Evolutionary conservation across 1,139 yeast genomes (phyloP).

Genomic region (Sugiyamaella novakii): DNA sequence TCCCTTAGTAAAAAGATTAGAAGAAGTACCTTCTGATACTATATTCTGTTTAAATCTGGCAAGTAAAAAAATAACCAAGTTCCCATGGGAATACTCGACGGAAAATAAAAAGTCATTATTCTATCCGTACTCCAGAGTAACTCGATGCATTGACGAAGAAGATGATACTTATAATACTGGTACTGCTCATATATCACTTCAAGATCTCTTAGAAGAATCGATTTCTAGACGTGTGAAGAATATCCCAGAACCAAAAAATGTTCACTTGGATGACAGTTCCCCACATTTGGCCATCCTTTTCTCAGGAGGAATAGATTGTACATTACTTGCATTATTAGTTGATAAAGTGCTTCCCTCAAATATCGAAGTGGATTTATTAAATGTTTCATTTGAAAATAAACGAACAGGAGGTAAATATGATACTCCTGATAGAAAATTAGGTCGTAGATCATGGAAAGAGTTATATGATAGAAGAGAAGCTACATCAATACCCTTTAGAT

Average conservation of each 20-base stretch:
- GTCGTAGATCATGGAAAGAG: conserved; percentile 60
- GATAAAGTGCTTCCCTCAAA: conserved; percentile 42
- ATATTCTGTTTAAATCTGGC: conserved; percentile 32
- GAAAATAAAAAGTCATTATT: not conserved
- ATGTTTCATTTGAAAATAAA: conserved; percentile 94
- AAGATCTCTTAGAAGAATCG: conserved; percentile 39
- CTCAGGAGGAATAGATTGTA: conserved; percentile 95
- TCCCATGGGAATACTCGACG: conserved; percentile 22
- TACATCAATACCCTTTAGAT: conserved; percentile 27
- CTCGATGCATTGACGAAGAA: conserved; percentile 7
- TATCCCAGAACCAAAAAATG: conserved; percentile 42
- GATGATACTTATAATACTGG: conserved; percentile 1
- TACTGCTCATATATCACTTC: conserved; percentile 23
- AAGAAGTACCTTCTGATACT: conserved; percentile 40
- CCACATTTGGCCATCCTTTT: conserved; percentile 62
- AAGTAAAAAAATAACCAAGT: conserved; percentile 11
- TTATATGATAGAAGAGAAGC: conserved; percentile 37
- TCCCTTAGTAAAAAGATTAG: conserved; percentile 1
- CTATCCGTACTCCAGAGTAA: conserved; percentile 23
- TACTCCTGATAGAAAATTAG: conserved; percentile 83
- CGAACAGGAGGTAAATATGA: conserved; percentile 57
- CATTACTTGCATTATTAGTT: conserved; percentile 59
- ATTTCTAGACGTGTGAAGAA: conserved; percentile 56
- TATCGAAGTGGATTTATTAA: conserved; percentile 68
- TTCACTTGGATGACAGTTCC: conserved; percentile 21